Conservation (phyloP, 2,329 filamentous ascomycete genomes). For the Arthrobotrys megalospora region DNA sequence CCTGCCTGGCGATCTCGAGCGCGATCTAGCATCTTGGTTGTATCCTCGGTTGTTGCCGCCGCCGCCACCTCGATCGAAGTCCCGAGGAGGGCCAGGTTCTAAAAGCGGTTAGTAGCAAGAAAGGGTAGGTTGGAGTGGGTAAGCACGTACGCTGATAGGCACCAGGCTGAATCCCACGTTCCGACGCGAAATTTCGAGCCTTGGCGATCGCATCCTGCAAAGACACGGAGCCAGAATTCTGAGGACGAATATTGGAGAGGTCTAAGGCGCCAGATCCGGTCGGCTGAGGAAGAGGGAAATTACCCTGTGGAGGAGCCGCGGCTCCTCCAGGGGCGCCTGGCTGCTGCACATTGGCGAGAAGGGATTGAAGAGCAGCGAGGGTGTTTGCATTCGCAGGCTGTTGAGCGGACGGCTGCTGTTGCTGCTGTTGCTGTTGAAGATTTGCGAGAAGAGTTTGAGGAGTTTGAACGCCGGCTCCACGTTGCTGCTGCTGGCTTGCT, state of each 20-base stretch:
- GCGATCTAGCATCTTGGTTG: conserved; percentile 70
- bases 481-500: conserved; percentile 59
- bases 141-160: conserved; percentile 42
- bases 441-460: conserved; percentile 40
- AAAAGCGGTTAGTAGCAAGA: conserved; percentile 58
- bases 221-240: conserved; percentile 84
- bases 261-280: conserved; percentile 83
- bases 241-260: conserved; percentile 82
- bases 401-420: conserved; percentile 47
- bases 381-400: conserved; percentile 38
- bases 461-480: conserved; percentile 53
- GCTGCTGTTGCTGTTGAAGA: conserved; percentile 46
- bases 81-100: conserved; percentile 38
- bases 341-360: conserved; percentile 45
- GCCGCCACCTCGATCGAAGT: conserved; percentile 44
- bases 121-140: neutral
- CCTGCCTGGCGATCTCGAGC: conserved; percentile 81
- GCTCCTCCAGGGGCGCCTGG: conserved; percentile 45
- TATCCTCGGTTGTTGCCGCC: conserved; percentile 69
- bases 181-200: conserved; percentile 74
- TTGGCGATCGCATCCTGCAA: conserved; percentile 88
- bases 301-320: conserved; percentile 66
- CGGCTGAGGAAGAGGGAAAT: conserved; percentile 76
- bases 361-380: conserved; percentile 48
- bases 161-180: conserved; percentile 61